Base-by-base conservation (phyloP, 2,329 filamentous ascomycete species). In the Trichocomaceae sp. region DNA sequence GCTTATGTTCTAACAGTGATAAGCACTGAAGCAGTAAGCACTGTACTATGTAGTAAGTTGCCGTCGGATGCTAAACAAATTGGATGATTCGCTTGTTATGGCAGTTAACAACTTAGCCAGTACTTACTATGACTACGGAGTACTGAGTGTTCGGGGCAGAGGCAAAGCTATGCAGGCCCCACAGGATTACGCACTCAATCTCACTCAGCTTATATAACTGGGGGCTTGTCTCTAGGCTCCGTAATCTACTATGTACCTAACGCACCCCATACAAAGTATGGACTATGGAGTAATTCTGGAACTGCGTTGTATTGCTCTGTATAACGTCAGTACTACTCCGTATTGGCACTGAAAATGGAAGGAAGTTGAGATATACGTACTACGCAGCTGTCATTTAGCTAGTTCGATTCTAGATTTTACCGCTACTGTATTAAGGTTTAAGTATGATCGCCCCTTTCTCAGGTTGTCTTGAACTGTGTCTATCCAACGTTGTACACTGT, bases 401-500 rank as follows among this genome's bases (percentile, higher is more conserved):
- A 17, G 35, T n/a, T 17, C 7, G 29, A 39, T 46, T 53, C 20
- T 53, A 29, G 6, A 35, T 17, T 33, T 33, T 41, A 53, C 47
- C 51, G 33, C 23, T 13, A n/a, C n/a, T n/a, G n/a, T n/a, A 33
- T 53, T 53, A 47, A 53, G 45, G 51, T 53, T 53, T 53, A 53
- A 53, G 51, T 44, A 53, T 53, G 51, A 53, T 47, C 44, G 47
- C 51, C 47, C 42, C 51, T 29, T 47, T 47, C 29, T 41, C 39
- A 29, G 9, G n/a, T 41, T 19, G 31, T 35, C 31, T 35, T 35
- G 31, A 29, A 29, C 23, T 26, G 23, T 29, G 26, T 29, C 26
- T 29, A 8, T 13, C 12, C 12, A 35, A 35, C 31, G 13, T 35
- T 13, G 31, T 35, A 35, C 13, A 35, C 2, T 15, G 31, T n/a